Base-by-base conservation (phyloP, 768 basidiomycete species). In the Trametes coccinea region DNA sequence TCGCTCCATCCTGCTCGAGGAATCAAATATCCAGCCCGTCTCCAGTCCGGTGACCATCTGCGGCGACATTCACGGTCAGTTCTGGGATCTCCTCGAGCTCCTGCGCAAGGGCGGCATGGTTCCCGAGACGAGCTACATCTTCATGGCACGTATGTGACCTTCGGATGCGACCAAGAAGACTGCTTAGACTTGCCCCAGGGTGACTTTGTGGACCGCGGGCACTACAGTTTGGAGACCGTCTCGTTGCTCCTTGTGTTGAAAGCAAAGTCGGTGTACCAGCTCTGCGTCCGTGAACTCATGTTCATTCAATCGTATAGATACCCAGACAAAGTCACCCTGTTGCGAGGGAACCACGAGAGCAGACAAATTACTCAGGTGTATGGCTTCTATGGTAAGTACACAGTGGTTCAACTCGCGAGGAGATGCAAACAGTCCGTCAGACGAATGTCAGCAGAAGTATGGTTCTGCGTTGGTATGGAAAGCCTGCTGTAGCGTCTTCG, bases 391-490 rank as follows among this genome's bases (percentile, higher is more conserved):
- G 95, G 95, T 95, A 59, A 63, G 86, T 66, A 10, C 31, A 37
- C 39, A 8, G 44, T 37, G 22, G 45, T 39, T 47, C 9, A 40
- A 9, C 22, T n/a, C 52, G 27, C 46, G 10, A 14, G 16, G 2
- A 1, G 0, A 17, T 16, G 7, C 46, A 62, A 17, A 44, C 31
- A 17, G 4, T 44, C 44, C 31, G 5, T 17, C 64, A 92, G 95
- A 97, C 71, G 96, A 98, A 76, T 98, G 96, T 69, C 95, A 97
- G 75, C 93, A 94, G 75, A 98, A 98, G 74, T 98, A 98, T 73
- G 96, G 96, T 41, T 93, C 88, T 63, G 87, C 96, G 5, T 86
- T 89, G 2, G 94, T 98, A 27, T 98, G 96, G 96, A 96, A 95
- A 75, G 92, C 93, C 17, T 98, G 96, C 70, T 98, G 96, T 77